phyloP scores from a whole-genome alignment of 108 stramenopile genomes.

The Cyclotella sp. region DNA sequence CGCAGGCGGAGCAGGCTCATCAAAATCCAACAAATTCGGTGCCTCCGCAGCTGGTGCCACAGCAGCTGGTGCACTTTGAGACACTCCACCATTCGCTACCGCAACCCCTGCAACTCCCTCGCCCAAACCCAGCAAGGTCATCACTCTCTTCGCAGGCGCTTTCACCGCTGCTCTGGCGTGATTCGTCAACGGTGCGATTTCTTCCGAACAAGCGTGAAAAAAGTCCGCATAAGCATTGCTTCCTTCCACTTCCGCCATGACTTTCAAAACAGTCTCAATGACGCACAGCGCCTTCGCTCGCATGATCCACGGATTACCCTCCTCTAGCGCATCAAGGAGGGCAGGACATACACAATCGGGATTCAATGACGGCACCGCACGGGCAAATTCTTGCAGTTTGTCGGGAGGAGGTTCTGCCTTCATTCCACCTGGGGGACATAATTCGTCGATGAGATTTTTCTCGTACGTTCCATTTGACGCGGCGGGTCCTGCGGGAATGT shows the following conservation, averaged over 20 bases:
- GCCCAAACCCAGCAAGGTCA: slow-evolving; percentile 65
- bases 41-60: slow-evolving; percentile 55
- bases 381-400: slow-evolving; percentile 80
- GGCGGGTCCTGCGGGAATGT: slow-evolving; percentile 1
- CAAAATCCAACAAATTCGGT: slow-evolving; percentile 82
- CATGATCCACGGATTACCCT: slow-evolving; percentile 92
- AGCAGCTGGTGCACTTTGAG: slow-evolving; percentile 51
- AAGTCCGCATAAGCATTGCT: slow-evolving; percentile 81
- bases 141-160: slow-evolving; percentile 77
- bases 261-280: slow-evolving; percentile 76
- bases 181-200: slow-evolving; percentile 75
- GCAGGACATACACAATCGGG: slow-evolving; percentile 88
- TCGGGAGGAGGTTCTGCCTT: slow-evolving; percentile 92
- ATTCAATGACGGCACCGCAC: slow-evolving; percentile 77
- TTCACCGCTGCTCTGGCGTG: slow-evolving; percentile 70
- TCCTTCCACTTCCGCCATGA: slow-evolving; percentile 46
- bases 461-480: slow-evolving; percentile 82
- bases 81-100: slow-evolving; percentile 29
- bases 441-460: slow-evolving; percentile 86
- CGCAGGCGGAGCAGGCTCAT: slow-evolving; percentile 40
- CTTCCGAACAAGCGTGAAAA: slow-evolving; percentile 79
- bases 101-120: slow-evolving; percentile 10
- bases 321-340: slow-evolving; percentile 85
- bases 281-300: slow-evolving; percentile 90
- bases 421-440: slow-evolving; percentile 95